phyloP scores from a whole-genome alignment of 192 early-diverging fungal genomes.

The Entomortierella beljakovae region DNA sequence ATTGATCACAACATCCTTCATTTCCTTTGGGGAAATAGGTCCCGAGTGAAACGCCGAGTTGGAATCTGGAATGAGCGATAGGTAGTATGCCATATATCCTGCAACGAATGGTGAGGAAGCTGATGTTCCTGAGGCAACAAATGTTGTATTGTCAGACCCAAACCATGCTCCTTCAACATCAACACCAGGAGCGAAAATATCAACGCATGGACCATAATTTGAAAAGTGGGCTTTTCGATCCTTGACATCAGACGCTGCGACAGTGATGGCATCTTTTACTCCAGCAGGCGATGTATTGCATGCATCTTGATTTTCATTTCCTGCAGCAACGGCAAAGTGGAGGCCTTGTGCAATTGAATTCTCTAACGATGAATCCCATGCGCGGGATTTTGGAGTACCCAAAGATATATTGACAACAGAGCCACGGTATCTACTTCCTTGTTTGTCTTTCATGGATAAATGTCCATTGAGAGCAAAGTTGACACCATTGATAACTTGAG shows the following conservation, averaged over 20 bases:
- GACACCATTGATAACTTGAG: constrained; percentile 78
- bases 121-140: constrained; percentile 91
- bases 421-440: constrained; percentile 75
- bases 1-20: constrained; percentile 68
- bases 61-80: constrained; percentile 59
- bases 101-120: constrained; percentile 93
- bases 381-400: constrained; percentile 82
- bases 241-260: constrained; percentile 86
- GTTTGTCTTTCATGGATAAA: constrained; percentile 48
- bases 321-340: constrained; percentile 94
- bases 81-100: constrained; percentile 82
- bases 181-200: constrained; percentile 94
- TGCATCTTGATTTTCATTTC: constrained; percentile 94
- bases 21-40: constrained; percentile 63
- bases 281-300: constrained; percentile 88
- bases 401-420: constrained; percentile 95
- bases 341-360: constrained; percentile 83
- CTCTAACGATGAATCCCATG: constrained; percentile 81
- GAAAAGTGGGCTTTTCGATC: constrained; percentile 88
- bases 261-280: constrained; percentile 75
- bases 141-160: constrained; percentile 76
- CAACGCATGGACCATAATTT: constrained; percentile 87
- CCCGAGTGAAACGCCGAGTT: constrained; percentile 42
- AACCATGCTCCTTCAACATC: constrained; percentile 67
- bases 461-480: constrained; percentile 57